These are phyloP conservation scores for Pichia terricola DNA, from an alignment of 1,139 yeast genomes.

Conservation along the genomic window DNA sequence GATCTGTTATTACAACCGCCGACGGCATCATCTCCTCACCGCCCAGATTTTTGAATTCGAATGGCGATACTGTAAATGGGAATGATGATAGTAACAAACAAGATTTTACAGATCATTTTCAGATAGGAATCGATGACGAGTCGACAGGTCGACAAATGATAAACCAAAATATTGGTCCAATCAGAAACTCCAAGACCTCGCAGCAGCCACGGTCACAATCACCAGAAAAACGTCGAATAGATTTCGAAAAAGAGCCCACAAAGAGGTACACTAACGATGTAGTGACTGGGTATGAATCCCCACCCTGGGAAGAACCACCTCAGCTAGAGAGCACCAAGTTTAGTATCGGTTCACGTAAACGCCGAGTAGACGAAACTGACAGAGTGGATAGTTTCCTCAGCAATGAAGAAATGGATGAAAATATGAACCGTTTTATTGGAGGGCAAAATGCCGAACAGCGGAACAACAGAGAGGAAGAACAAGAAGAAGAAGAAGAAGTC, in stretches of 20 bases:
- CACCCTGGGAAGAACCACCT: constrained; percentile 26
- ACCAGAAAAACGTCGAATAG: background rate
- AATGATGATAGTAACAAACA: too few species aligned
- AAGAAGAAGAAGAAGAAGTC: constrained; percentile 17
- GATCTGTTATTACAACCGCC: background rate
- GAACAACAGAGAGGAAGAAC: background rate
- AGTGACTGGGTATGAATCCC: constrained; percentile 15
- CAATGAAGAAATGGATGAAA: background rate
- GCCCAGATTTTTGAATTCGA: background rate
- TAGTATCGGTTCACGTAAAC: background rate
- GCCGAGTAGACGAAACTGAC: background rate
- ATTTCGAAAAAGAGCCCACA: background rate
- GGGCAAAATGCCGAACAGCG: background rate
- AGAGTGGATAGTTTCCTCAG: background rate
- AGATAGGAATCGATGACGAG: constrained; percentile 8
- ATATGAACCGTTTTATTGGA: background rate
- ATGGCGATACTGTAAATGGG: background rate
- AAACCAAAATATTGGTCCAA: background rate
- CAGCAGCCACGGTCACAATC: background rate
- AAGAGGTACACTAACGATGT: constrained; percentile 8
- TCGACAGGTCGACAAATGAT: constrained; percentile 7
- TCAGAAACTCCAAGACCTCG: background rate
- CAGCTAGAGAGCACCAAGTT: constrained; percentile 20
- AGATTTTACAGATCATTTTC: background rate
- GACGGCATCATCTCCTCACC: too few species aligned